Evolutionary conservation across 768 basidiomycete genomes (phyloP), one percentile per base, ranked within the genome.

Genomic region (Chalciporus chontae): DNA sequence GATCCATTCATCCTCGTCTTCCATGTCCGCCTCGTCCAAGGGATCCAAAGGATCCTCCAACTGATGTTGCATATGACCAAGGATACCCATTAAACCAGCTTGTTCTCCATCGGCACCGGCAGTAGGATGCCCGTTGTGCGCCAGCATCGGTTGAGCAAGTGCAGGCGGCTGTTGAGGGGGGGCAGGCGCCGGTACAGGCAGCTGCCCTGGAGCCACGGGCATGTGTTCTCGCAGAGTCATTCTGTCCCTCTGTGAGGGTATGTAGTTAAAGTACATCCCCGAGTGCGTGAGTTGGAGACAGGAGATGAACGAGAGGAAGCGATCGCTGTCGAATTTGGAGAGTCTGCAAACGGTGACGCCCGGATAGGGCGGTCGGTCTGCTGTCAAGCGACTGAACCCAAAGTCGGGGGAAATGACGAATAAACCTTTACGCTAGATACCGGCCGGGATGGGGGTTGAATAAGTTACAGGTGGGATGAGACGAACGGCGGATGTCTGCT

Each of bases 211-310:
- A 9, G 5, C 4, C 10, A 11, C 31, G 11, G 1, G 8, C 9
- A 1, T 4, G 31, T 5, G 9, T 14, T 15, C 34, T 36, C 34
- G 34, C 14, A 6, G n/a, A n/a, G 3, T 8, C n/a, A 15, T 36
- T 36, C 15, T 38, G 14, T 10, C 36, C 4, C 27, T n/a, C 11
- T n/a, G 39, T 7, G 49, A 52, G 0, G 66, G 56, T 17, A 31
- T 50, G 43, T 65, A 65, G 47, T 76, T 80, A 31, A 81, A 54
- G 51, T 71, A 83, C 11, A 83, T 51, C 0, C 75, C 76, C 0
- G 78, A 77, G 23, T 78, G 73, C 0, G 78, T 77, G 67, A 81
- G 72, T 58, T 82, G 80, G 18, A 83, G 69, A 56, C 80, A 83
- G 21, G 72, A 72, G n/a, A 81, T 58, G 31, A 37, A 52, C 18